Conservation (phyloP, 495 filamentous ascomycete genomes). For the Neurospora sp. region DNA sequence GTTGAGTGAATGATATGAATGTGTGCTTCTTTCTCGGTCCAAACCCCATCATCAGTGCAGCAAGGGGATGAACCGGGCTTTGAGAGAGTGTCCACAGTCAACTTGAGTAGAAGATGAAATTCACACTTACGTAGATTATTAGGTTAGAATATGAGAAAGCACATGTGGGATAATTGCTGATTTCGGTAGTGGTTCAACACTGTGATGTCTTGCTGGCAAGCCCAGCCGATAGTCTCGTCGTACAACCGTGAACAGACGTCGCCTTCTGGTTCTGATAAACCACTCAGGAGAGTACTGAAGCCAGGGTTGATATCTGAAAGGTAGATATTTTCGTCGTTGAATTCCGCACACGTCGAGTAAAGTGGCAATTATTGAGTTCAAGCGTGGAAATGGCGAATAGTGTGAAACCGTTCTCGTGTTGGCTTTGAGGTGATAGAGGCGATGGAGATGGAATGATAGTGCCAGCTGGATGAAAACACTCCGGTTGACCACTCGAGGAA, state of each 20-base stretch:
- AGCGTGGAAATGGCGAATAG: background rate
- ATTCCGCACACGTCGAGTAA: background rate
- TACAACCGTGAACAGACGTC: background rate
- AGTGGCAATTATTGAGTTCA: background rate
- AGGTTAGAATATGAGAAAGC: background rate
- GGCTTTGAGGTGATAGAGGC: background rate
- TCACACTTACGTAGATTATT: background rate
- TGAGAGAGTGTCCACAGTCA: background rate
- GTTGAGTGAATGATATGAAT: background rate
- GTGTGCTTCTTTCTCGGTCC: background rate
- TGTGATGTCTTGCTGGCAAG: background rate
- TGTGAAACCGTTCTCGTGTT: background rate
- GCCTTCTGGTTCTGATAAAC: background rate
- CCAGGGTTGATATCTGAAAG: background rate
- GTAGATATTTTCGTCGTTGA: background rate
- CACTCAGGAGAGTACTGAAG: background rate
- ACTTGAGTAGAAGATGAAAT: background rate
- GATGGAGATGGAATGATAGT: background rate
- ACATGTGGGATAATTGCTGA: background rate
- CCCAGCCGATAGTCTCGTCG: background rate
- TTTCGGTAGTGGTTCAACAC: background rate
- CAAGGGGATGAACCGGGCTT: background rate
- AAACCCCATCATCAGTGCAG: background rate
- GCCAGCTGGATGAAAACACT: background rate
- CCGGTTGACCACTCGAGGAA: slow-evolving; percentile 2